phyloP scores from a whole-genome alignment of 78 protist species.

The Goniomonas avonlea region DNA sequence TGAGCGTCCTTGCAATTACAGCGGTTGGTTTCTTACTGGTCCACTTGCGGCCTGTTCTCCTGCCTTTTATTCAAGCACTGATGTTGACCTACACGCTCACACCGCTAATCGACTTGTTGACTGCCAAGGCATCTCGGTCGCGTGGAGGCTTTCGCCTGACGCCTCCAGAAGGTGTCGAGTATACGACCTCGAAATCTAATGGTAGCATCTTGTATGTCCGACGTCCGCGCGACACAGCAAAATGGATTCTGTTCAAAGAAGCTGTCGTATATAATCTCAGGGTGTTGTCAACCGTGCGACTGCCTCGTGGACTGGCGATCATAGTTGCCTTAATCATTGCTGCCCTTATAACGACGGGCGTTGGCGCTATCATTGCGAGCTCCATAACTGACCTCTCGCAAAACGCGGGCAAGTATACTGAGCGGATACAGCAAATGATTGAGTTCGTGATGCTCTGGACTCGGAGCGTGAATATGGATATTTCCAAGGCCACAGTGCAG shows the following conservation, averaged over 20 bases:
- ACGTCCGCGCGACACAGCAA: neutral
- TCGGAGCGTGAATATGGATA: neutral
- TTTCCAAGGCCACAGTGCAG: neutral
- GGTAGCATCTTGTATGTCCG: neutral
- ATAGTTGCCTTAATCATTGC: no score
- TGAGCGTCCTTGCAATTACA: neutral
- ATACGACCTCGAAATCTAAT: neutral
- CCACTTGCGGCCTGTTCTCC: neutral
- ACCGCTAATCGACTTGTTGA: constrained; percentile 4
- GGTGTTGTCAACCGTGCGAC: neutral
- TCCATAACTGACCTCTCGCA: no score
- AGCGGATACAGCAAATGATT: neutral
- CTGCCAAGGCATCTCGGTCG: neutral
- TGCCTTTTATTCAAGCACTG: neutral
- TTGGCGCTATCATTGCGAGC: no score
- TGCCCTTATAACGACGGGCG: no score
- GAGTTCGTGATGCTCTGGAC: neutral
- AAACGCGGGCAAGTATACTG: no score
- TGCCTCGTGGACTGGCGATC: neutral
- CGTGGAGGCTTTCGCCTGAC: no score
- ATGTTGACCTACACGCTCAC: neutral
- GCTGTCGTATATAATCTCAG: neutral
- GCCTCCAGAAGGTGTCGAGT: neutral
- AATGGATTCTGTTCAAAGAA: neutral
- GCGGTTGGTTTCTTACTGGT: neutral